A percentile compares a stretch with the other conserved stretches of the same genome.
Conservation (phyloP, 306 rosid species). For the Luffa aegyptiaca region DNA sequence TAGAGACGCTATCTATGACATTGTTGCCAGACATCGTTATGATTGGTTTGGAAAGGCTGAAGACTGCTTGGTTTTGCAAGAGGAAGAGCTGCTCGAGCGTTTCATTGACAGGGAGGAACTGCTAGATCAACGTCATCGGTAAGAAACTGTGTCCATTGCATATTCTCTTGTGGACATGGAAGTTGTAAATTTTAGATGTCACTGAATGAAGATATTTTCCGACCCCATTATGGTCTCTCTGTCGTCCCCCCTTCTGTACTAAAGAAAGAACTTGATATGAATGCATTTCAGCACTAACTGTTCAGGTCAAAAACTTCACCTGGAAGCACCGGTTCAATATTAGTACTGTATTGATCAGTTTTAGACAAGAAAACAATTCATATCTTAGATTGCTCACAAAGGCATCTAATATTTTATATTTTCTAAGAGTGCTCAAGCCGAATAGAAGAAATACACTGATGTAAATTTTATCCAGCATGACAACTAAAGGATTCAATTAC, state of each 20-base stretch:
- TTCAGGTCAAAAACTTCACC: background rate
- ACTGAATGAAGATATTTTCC: background rate
- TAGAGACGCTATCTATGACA: constrained; percentile 54
- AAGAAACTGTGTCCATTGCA: background rate
- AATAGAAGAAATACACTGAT: background rate
- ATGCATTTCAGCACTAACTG: background rate
- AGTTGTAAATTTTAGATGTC: background rate
- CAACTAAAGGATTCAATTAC: background rate
- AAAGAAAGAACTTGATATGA: background rate
- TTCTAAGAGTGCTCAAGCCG: background rate
- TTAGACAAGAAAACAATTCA: background rate
- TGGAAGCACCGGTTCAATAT: background rate
- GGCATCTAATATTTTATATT: background rate
- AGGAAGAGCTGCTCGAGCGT: constrained; percentile 62
- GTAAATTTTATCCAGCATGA: background rate
- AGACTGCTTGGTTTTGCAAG: constrained; percentile 52
- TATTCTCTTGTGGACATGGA: background rate
- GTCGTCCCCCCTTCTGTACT: background rate
- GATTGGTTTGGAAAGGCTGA: constrained; percentile 55
- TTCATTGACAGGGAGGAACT: constrained; percentile 80
- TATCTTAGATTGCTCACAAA: background rate
- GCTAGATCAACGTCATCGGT: constrained; percentile 16
- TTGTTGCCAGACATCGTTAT: constrained; percentile 43
- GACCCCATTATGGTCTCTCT: background rate
- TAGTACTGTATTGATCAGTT: background rate